Evolutionary conservation across 495 filamentous ascomycete species (phyloP), one percentile per base, ranked within the genome.

Genomic region (Parmelia sp.): DNA sequence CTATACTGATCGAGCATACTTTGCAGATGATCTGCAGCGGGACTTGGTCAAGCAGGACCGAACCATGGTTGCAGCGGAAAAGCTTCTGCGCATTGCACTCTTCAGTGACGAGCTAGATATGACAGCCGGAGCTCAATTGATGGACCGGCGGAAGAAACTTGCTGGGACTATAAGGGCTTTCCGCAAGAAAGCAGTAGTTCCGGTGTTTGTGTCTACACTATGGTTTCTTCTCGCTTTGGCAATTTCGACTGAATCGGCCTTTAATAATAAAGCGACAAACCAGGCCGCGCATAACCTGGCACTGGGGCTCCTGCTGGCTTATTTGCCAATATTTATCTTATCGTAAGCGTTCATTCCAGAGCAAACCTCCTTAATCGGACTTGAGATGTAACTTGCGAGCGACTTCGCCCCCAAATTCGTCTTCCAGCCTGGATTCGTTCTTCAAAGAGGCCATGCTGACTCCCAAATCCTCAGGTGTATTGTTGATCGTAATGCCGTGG

Each of bases 271-370:
- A 3, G 80, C 77, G 0, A 65, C 68, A 31, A 74, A 76, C 33
- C 65, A 71, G 10, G 75, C 72, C 3, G 75, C 80, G 4, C 80
- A 83, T 49, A 67, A 76, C 51, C 72, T 83, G 2, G 80, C 77
- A 0, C 65, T 83, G 2, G 81, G 80, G 4, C 61, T 80, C 3
- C 58, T 83, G 11, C 65, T 83, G 25, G 68, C 72, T 6, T 83
- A 79, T 81, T 60, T 83, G 9, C 81, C 81, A 15, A 64, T 82
- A n/a, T 62, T 83, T 19, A 71, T 81, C 25, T 61, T 80, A 4
- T 73, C 73, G 55, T 44, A 44, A 44, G 40, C 21, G 40, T 17
- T 3, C 14, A 14, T 44, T 44, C 21, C 7, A 3, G 17, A 44
- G 40, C 40, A 40, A 9, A 3, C 15, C 14, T 14, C n/a, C n/a